These are phyloP conservation scores for Stagonosporopsis vannaccii DNA, from an alignment of 2,329 filamentous ascomycete species.

Conservation along the genomic window DNA sequence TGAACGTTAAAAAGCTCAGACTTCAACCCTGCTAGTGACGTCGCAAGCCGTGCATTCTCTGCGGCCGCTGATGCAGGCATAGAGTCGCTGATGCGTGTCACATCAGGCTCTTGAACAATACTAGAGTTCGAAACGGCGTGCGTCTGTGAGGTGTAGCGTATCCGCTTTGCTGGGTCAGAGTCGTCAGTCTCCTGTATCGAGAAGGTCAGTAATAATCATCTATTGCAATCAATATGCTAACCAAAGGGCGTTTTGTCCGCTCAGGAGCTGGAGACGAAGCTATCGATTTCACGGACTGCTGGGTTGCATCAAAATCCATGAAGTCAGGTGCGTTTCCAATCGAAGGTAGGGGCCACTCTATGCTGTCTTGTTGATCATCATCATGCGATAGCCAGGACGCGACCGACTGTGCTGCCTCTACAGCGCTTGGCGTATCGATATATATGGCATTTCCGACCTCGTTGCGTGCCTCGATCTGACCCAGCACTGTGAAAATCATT, in stretches of 20 bases:
- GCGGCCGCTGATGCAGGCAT: constrained; percentile 38
- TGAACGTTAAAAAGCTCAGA: constrained; percentile 9
- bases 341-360: constrained; percentile 40
- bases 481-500: constrained; percentile 48
- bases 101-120: constrained; percentile 29
- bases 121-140: constrained; percentile 12
- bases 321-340: constrained; percentile 43
- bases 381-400: constrained; percentile 33
- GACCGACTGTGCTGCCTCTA: constrained; percentile 35
- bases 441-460: constrained; percentile 45
- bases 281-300: constrained; percentile 29
- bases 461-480: constrained; percentile 33
- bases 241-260: constrained; percentile 39
- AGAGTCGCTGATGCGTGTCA: constrained; percentile 54
- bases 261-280: constrained; percentile 27
- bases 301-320: constrained; percentile 36
- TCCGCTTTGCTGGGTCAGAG: constrained; percentile 41
- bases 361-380: constrained; percentile 9
- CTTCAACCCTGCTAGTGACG: constrained; percentile 21
- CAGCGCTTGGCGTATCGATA: constrained; percentile 33
- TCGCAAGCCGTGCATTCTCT: constrained; percentile 17
- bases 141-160: constrained; percentile 45
- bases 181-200: constrained; percentile 30
- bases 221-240: constrained; percentile 6
- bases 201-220: neutral